Conservation (phyloP, 257 asterid genomes). For the Marsdenia floribunda region DNA sequence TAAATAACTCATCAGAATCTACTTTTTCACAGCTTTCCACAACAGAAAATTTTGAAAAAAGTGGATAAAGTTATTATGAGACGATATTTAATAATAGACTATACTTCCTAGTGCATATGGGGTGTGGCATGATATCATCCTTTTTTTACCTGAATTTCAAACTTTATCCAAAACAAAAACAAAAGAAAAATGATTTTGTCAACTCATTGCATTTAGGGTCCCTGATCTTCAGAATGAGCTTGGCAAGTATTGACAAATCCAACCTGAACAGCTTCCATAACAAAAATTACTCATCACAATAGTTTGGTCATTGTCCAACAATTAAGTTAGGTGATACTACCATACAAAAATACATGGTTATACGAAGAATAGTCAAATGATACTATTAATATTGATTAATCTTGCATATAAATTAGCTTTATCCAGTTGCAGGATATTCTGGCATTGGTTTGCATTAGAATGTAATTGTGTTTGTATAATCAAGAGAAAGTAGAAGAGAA, state of each 20-base stretch:
- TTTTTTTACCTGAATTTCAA: not conserved
- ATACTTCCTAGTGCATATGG: not conserved
- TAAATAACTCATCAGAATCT: not conserved
- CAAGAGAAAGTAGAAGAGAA: slow-evolving; percentile 4
- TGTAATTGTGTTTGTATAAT: not conserved
- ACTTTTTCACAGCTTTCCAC: not conserved
- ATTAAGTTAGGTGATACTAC: not conserved
- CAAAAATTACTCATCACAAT: not conserved
- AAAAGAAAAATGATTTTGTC: not conserved
- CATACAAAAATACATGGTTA: not conserved
- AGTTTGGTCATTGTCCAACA: not conserved
- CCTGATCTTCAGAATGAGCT: not conserved
- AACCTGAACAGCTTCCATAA: not conserved
- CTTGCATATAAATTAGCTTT: not conserved
- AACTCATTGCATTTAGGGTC: not conserved
- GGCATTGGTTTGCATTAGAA: not conserved
- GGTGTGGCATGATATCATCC: not conserved
- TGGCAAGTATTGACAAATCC: not conserved
- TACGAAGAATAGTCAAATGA: not conserved
- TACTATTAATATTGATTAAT: not conserved
- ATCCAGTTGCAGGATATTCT: not conserved
- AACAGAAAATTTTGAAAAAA: not conserved
- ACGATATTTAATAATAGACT: not conserved
- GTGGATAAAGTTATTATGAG: not conserved
- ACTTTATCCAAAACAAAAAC: not conserved